Evolutionary conservation across 2,329 filamentous ascomycete species (phyloP), one percentile per base, ranked within the genome.

Genomic region (Xylaria sp.): DNA sequence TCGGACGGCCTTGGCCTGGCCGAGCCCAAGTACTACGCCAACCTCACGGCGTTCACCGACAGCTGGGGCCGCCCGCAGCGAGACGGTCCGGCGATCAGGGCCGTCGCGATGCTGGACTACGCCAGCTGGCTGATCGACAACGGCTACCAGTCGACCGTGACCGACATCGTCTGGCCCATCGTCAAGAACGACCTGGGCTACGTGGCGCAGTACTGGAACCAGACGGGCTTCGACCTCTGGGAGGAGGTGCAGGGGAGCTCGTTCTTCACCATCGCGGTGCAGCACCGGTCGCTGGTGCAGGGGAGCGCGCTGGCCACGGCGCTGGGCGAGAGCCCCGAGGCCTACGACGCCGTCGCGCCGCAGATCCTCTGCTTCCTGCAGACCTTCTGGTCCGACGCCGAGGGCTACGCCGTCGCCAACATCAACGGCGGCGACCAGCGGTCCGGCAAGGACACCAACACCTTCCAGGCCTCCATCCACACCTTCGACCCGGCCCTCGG

Each of bases 51-150:
- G 7, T 92, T 84, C 68, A 89, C 83, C 2, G 87, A 83, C 22
- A 68, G 74, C 5, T 93, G 90, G 90, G 90, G 89, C 22, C 84
- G 90, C 18, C 90, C 90, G 11, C 90, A 94, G 71, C 80, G 88
- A 39, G 90, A 94, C 71, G 90, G 90, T 0, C 90, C 91, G 20
- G 84, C 90, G 19, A 80, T 94, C 38, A 81, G 91, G 46, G 90
- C 89, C 1, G 90, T 85, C 42, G 84, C 90, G 2, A 72, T 94
- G 65, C 87, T 89, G 49, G 78, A 78, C 0, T 94, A 92, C 67
- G 82, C 87, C 6, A 85, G 87, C 65, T 91, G 88, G 83, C 75
- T 93, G 22, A 74, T 91, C 45, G 74, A 74, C 40, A 88, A 90
- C 57, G 87, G 85, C 7, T 84, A 87, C 64, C 75, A 84, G 9